phyloP scores from a whole-genome alignment of 495 filamentous ascomycete genomes.

The Cetradonia linearis region DNA sequence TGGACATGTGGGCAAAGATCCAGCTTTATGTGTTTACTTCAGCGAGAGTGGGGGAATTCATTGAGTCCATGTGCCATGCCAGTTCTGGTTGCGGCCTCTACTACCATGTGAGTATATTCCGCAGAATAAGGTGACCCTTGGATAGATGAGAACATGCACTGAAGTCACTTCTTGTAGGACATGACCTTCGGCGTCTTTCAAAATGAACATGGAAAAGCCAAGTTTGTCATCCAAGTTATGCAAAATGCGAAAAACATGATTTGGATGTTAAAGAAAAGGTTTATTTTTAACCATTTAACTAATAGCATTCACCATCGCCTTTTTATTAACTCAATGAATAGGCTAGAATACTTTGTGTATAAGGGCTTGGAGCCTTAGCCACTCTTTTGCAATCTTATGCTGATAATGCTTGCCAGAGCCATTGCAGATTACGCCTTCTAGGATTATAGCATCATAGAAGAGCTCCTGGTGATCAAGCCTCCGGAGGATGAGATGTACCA shows the following conservation, averaged over 20 bases:
- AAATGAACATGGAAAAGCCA: slow-evolving; percentile 19
- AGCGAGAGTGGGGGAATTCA: slow-evolving; percentile 12
- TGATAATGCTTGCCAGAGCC: slow-evolving; percentile 3
- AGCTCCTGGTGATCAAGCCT: slow-evolving; percentile 20
- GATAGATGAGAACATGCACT: background rate
- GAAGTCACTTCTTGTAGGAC: slow-evolving; percentile 11
- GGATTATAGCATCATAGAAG: slow-evolving; percentile 21
- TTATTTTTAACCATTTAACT: background rate
- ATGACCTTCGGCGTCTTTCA: slow-evolving; percentile 21
- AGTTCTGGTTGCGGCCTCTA: slow-evolving; percentile 11
- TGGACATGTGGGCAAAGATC: slow-evolving; percentile 12
- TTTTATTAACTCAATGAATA: slow-evolving; percentile 10
- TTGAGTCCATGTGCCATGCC: slow-evolving; percentile 12
- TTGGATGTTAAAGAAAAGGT: slow-evolving; percentile 17
- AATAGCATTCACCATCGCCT: background rate
- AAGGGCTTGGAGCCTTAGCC: slow-evolving; percentile 15
- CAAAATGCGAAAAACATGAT: slow-evolving; percentile 22
- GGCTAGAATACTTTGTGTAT: slow-evolving; percentile 19
- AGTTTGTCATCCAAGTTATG: slow-evolving; percentile 21
- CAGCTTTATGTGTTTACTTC: slow-evolving; percentile 22
- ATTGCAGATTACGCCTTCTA: slow-evolving; percentile 9
- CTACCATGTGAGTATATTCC: slow-evolving; percentile 12
- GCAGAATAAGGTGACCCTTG: background rate
- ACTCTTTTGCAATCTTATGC: slow-evolving; percentile 17
- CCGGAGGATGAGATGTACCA: slow-evolving; percentile 18